Evolutionary conservation across 1,284 basidiomycete species (phyloP), one percentile per base, ranked within the genome.

Genomic region (Naganishia liquefaciens): DNA sequence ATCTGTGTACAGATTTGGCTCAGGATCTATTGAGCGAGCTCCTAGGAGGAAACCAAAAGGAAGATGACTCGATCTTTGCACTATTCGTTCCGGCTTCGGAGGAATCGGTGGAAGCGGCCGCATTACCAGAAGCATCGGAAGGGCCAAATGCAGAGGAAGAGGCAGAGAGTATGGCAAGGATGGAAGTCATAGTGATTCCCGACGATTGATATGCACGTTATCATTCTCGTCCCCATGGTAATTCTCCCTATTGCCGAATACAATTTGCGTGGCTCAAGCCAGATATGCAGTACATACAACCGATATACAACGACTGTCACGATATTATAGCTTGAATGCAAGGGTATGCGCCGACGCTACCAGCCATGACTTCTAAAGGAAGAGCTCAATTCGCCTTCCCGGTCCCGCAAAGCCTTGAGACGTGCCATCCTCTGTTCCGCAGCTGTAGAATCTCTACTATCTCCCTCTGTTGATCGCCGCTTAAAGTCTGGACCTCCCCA

Each of bases 11-110:
- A 90, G 88, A 86, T 61, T 79, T 87, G 63, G 84, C 87, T 5
- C 83, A 85, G 70, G 86, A 87, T 57, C 79, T 91, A 30, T 79
- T 91, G 65, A 88, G 89, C 64, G 77, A 84, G 10, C 85, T 90
- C 19, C 84, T 90, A 4, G 87, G 88, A 72, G 89, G 88, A 0
- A 60, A 60, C 50, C 57, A 60, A n/a, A 88, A 88, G 2, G 87
- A 89, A 71, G 75, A 71, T 23, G 89, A 91, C 67, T 82, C 80
- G 49, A 83, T 90, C 33, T 90, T 86, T 82, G 84, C 82, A 64
- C 82, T 86, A 23, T 90, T 86, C 73, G 85, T 60, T 7, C n/a
- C 25, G 17, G 37, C 28, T 40, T 27, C 33, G 19, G 57, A 49
- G 33, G 33, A 50, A 25, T 23, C 27, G 57, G 21, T 25, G 27